Percentiles rank a stretch among this genome's conserved stretches.
These are phyloP conservation scores for Cronartium quercuum DNA, from an alignment of 1,284 basidiomycete genomes.

Conservation along the genomic window DNA sequence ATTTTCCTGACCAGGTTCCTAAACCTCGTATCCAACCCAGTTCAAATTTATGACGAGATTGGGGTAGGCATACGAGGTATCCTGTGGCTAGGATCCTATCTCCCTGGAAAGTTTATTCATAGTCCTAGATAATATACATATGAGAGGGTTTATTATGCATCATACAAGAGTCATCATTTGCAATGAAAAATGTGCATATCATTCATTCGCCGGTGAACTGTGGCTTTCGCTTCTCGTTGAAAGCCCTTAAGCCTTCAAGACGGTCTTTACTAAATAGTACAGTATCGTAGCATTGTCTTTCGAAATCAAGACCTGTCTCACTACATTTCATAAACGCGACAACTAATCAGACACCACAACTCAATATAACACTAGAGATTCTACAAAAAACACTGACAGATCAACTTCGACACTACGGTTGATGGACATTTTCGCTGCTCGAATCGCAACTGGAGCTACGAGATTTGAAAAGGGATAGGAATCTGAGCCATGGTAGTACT, in stretches of 20 bases:
- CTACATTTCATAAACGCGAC: conserved; percentile 20
- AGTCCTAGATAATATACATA: too few relatives aligned
- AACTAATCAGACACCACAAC: not conserved
- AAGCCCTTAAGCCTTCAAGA: conserved; percentile 75
- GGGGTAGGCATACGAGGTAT: too few relatives aligned
- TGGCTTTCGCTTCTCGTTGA: conserved; percentile 78
- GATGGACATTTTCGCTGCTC: conserved; percentile 81
- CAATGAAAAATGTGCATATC: too few relatives aligned
- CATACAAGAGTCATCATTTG: too few relatives aligned
- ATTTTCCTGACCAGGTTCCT: too few relatives aligned
- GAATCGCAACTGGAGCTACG: conserved; percentile 75
- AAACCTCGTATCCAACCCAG: too few relatives aligned
- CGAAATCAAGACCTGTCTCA: conserved; percentile 70
- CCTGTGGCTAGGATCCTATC: too few relatives aligned
- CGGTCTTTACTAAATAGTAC: conserved; percentile 74
- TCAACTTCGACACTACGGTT: conserved; percentile 70
- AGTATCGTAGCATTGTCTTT: conserved; percentile 75
- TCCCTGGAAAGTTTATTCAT: too few relatives aligned
- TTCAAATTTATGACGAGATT: too few relatives aligned
- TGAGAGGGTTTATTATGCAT: too few relatives aligned
- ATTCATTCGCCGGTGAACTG: conserved; percentile 70
- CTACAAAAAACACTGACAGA: conserved; percentile 53
- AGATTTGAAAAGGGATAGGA: not conserved
- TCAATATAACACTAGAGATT: not conserved
- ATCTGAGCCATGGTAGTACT: not conserved